Evolutionary conservation across 768 basidiomycete genomes (phyloP).

Genomic region (Amanita muscaria): DNA sequence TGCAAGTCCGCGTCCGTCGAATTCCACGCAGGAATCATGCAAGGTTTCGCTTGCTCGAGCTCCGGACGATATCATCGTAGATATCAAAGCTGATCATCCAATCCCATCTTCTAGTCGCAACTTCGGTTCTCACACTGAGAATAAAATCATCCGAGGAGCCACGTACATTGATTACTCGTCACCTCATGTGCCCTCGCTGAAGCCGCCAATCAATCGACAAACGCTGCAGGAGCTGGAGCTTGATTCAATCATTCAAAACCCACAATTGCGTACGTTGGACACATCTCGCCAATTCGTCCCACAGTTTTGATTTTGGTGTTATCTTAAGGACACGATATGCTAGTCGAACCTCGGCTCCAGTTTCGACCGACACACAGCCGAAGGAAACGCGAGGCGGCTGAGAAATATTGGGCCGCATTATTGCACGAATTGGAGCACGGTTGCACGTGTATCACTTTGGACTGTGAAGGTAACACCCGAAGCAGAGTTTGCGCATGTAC

Average conservation of each 20-base stretch:
- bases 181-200: constrained; percentile 56
- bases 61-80: constrained; percentile 33
- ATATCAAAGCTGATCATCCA: constrained; percentile 37
- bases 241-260: constrained; percentile 77
- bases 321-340: constrained; percentile 73
- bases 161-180: constrained; percentile 29
- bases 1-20: constrained; percentile 17
- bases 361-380: constrained; percentile 72
- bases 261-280: constrained; percentile 72
- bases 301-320: constrained; percentile 12
- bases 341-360: constrained; percentile 80
- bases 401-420: constrained; percentile 82
- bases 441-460: constrained; percentile 80
- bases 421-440: constrained; percentile 68
- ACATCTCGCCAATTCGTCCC: constrained; percentile 7
- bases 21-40: constrained; percentile 12
- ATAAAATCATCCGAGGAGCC: too few species aligned
- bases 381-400: constrained; percentile 61
- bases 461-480: constrained; percentile 45
- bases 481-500: constrained; percentile 49
- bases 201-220: constrained; percentile 73
- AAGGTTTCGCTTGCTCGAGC: constrained; percentile 23
- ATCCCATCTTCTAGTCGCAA: constrained; percentile 38
- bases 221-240: constrained; percentile 83
- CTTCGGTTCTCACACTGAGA: too few species aligned